Evolutionary conservation across 768 basidiomycete genomes (phyloP), one percentile per base, ranked within the genome.

Genomic region (Tulasnella sp.): DNA sequence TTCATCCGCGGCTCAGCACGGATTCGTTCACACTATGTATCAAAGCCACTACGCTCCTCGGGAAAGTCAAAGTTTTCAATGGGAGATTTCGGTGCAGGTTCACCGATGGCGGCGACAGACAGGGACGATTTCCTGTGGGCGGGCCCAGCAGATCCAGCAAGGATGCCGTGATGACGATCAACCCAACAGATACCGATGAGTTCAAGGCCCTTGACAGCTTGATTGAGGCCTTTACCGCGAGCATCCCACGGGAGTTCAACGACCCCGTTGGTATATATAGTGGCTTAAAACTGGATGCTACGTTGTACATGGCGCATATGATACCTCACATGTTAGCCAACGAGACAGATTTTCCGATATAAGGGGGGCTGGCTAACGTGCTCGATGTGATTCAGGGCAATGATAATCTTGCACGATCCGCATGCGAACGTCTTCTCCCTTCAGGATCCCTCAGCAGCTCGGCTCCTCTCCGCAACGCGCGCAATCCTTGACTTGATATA

Each of bases 371-470:
- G 11, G 30, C 31, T 44, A n/a, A 29, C 2, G 11, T 2, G 3
- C 17, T 21, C 5, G 4, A 15, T 31, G 17, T 21, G n/a, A n/a
- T n/a, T n/a, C 46, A 89, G 87, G 10, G 78, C 83, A 4, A 78
- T 72, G 11, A 83, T 89, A 51, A 72, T 87, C n/a, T 70, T 89
- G 43, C 87, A 88, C 64, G 87, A 89, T 62, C 84, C 85, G 2
- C 84, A 87, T 65, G 84, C 85, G 15, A 77, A 74, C 83, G 49
- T 73, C 63, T 74, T 80, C 46, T 86, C 84, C 41, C 81, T 84
- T 11, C 74, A 80, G 64, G 83, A 80, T 65, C 80, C 86, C 25
- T 71, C 87, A 4, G 78, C 77, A 9, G 10, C 8, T 9, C 3
- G 46, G 22, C 24, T 60, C 21, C 4, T 27, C 2, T 4, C 17